Percentiles rank a stretch among this genome's conserved stretches.
phyloP scores from a whole-genome alignment of 2,329 filamentous ascomycete genomes.

The Penicillium digitatum region DNA sequence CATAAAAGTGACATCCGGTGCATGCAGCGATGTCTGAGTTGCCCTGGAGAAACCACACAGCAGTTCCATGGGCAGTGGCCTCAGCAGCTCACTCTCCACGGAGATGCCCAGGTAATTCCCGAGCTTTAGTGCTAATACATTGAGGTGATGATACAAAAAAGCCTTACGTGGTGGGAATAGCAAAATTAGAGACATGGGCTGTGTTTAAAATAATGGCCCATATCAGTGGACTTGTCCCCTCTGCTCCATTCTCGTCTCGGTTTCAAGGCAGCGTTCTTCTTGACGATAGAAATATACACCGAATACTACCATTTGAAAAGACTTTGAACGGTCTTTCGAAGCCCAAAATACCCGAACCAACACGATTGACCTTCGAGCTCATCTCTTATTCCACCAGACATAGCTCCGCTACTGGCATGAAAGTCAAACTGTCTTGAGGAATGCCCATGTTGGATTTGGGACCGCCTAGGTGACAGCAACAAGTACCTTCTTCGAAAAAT shows the following conservation, averaged over 20 bases:
- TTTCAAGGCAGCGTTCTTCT: background rate
- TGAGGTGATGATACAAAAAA: background rate
- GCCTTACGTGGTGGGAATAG: background rate
- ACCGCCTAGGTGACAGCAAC: conserved; percentile 1
- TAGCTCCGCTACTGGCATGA: conserved; percentile 5
- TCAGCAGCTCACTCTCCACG: background rate
- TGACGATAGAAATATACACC: background rate
- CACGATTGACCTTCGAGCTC: background rate
- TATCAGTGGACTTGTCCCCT: background rate
- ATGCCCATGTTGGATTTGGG: conserved; percentile 3
- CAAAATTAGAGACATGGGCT: background rate
- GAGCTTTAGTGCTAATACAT: background rate
- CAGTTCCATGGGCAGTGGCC: background rate
- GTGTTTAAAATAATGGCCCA: background rate
- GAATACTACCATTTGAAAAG: background rate
- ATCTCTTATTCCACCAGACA: conserved; percentile 3
- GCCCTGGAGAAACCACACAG: background rate
- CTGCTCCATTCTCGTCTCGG: background rate
- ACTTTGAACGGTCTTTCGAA: background rate
- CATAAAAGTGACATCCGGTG: background rate
- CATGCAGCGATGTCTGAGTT: background rate
- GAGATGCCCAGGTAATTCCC: background rate
- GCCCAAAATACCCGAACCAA: conserved; percentile 2
- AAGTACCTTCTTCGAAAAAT: conserved; percentile 4
- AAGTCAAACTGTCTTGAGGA: conserved; percentile 6